Conservation (phyloP, 495 filamentous ascomycete genomes). For the Tetracladium setigerum region DNA sequence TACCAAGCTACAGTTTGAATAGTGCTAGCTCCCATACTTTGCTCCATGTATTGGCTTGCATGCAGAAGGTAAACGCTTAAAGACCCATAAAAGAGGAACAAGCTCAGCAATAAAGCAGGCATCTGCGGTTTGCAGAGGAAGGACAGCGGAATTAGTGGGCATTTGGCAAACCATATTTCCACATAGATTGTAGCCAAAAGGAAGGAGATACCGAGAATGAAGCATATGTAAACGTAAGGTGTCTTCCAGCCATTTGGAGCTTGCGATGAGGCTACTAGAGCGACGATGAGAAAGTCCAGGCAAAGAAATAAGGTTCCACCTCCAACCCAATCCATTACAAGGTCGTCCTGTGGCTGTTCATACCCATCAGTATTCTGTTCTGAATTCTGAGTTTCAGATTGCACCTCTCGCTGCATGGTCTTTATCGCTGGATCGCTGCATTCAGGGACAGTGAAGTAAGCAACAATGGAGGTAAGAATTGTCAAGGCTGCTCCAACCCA, state of each 20-base stretch:
- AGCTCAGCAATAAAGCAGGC: constrained; percentile 50
- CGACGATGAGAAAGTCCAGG: constrained; percentile 60
- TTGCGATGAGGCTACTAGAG: constrained; percentile 63
- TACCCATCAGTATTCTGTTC: constrained; percentile 45
- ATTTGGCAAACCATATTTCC: constrained; percentile 65
- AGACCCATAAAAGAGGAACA: constrained; percentile 67
- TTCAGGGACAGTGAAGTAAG: constrained; percentile 58
- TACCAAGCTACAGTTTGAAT: constrained; percentile 70
- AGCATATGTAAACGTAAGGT: constrained; percentile 58
- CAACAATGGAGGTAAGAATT: constrained; percentile 35
- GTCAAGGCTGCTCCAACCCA: constrained; percentile 53
- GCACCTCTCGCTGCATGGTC: too few relatives aligned
- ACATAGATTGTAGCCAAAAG: constrained; percentile 55
- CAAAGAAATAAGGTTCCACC: constrained; percentile 52
- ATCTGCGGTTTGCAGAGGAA: constrained; percentile 65
- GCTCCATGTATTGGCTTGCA: constrained; percentile 61
- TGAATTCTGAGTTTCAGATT: too few relatives aligned
- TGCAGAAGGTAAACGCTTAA: constrained; percentile 71
- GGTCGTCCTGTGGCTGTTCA: constrained; percentile 32
- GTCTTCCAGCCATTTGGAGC: constrained; percentile 55
- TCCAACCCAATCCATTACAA: constrained; percentile 53
- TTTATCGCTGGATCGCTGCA: too few relatives aligned
- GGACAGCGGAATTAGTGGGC: constrained; percentile 64
- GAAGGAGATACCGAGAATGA: constrained; percentile 48
- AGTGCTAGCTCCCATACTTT: constrained; percentile 52